phyloP scores from a whole-genome alignment of 2,329 filamentous ascomycete species.

The Sporothrix protearum region DNA sequence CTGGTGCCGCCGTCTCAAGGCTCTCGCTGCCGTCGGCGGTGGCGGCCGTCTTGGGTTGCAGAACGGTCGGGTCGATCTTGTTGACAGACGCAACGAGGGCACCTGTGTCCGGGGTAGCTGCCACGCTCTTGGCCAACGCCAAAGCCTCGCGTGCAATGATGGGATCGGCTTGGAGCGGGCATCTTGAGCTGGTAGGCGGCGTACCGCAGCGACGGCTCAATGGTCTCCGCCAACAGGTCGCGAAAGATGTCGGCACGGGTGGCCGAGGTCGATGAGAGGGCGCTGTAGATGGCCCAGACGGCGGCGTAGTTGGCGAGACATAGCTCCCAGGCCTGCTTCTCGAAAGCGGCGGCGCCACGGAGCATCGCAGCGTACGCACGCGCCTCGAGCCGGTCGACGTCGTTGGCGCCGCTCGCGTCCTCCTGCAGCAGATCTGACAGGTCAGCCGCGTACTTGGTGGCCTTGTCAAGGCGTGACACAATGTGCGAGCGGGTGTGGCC shows the following conservation, averaged over 20 bases:
- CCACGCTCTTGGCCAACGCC: conserved; percentile 56
- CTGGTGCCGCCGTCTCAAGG: conserved; percentile 35
- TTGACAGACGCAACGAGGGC: conserved; percentile 65
- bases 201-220: conserved; percentile 91
- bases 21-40: conserved; percentile 36
- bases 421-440: conserved; percentile 66
- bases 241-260: conserved; percentile 74
- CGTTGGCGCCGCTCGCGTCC: conserved; percentile 60
- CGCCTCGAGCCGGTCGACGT: conserved; percentile 76
- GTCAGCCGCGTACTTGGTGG: conserved; percentile 63
- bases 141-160: conserved; percentile 78
- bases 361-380: conserved; percentile 77
- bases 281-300: conserved; percentile 77
- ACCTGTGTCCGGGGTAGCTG: conserved; percentile 65
- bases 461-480: conserved; percentile 80
- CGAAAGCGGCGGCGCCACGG: conserved; percentile 73
- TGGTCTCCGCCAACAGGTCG: conserved; percentile 77
- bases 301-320: conserved; percentile 74
- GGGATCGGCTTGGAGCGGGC: conserved; percentile 78
- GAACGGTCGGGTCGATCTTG: conserved; percentile 63
- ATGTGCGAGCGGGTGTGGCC: conserved; percentile 83
- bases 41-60: conserved; percentile 52
- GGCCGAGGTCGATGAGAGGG: conserved; percentile 58
- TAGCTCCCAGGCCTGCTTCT: conserved; percentile 79
- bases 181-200: conserved; percentile 89